These are phyloP conservation scores for Middelhovenomyces tepae DNA, from an alignment of 805 yeast genomes.

Conservation along the genomic window DNA sequence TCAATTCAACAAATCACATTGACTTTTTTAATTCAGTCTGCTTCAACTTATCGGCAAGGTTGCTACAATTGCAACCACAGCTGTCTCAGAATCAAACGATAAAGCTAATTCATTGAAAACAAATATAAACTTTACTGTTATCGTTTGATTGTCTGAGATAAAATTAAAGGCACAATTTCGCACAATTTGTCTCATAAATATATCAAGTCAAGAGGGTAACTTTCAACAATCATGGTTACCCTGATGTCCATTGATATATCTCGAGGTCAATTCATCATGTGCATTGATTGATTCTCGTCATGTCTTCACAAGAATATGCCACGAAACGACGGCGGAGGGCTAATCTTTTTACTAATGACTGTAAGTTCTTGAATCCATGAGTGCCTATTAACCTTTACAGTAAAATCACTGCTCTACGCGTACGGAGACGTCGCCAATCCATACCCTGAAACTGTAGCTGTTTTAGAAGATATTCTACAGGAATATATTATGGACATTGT, in stretches of 20 bases:
- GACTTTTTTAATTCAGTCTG: too few species aligned
- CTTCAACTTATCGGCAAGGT: too few species aligned
- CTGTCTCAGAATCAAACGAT: too few species aligned
- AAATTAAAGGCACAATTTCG: too few species aligned
- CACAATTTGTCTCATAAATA: conserved; percentile 1
- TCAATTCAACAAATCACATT: too few species aligned
- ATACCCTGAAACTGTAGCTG: conserved; percentile 52
- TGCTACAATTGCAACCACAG: too few species aligned
- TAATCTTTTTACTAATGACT: conserved; percentile 37
- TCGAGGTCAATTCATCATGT: too few species aligned
- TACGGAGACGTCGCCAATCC: conserved; percentile 69
- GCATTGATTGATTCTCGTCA: too few species aligned
- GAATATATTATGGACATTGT: conserved; percentile 51
- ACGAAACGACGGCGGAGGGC: conserved; percentile 32
- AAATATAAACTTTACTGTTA: too few species aligned
- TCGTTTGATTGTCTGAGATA: too few species aligned
- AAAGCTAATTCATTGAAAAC: too few species aligned
- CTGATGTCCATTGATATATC: too few species aligned
- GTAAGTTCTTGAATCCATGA: conserved; percentile 15
- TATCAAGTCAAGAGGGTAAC: conserved; percentile 9
- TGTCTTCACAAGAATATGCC: conserved; percentile 6
- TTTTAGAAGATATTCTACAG: conserved; percentile 58
- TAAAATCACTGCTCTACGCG: conserved; percentile 55
- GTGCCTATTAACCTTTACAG: conserved; percentile 22
- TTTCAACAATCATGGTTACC: conserved; percentile 1